Conservation (phyloP, 495 filamentous ascomycete genomes). For the Friedmanniomyces endolithicus region DNA sequence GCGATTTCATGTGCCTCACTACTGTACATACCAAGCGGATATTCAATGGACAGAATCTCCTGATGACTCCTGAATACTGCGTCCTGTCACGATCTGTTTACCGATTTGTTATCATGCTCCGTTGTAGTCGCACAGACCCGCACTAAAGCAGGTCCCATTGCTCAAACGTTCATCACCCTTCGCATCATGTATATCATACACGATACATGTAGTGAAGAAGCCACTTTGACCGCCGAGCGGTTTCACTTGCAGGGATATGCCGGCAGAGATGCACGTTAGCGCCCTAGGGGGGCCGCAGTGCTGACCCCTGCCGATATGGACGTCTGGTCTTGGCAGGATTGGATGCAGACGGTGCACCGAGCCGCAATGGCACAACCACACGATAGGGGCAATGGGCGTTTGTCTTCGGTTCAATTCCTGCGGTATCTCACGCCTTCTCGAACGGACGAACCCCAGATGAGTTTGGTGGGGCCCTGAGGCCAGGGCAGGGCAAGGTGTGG, state of each 20-base stretch:
- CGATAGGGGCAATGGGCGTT: neutral
- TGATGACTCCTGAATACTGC: too few species aligned
- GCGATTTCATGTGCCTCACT: too few species aligned
- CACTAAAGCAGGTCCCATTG: neutral
- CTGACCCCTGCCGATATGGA: neutral
- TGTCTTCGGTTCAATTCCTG: neutral
- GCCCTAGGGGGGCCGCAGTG: neutral
- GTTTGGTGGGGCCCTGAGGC: neutral
- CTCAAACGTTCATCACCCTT: neutral
- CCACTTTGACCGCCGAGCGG: neutral
- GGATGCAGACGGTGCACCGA: too few species aligned
- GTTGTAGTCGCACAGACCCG: neutral
- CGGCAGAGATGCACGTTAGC: neutral
- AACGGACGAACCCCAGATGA: neutral
- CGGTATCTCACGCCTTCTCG: neutral
- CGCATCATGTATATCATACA: too few species aligned
- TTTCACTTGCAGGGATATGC: neutral
- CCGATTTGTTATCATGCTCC: too few species aligned
- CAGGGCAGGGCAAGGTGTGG: neutral
- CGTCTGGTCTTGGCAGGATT: neutral
- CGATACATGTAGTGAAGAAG: too few species aligned
- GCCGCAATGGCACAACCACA: too few species aligned
- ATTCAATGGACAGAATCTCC: too few species aligned
- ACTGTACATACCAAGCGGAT: too few species aligned
- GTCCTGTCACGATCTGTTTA: too few species aligned